Conservation (phyloP, 2,329 filamentous ascomycete species). For the Talaromyces marneffei region DNA sequence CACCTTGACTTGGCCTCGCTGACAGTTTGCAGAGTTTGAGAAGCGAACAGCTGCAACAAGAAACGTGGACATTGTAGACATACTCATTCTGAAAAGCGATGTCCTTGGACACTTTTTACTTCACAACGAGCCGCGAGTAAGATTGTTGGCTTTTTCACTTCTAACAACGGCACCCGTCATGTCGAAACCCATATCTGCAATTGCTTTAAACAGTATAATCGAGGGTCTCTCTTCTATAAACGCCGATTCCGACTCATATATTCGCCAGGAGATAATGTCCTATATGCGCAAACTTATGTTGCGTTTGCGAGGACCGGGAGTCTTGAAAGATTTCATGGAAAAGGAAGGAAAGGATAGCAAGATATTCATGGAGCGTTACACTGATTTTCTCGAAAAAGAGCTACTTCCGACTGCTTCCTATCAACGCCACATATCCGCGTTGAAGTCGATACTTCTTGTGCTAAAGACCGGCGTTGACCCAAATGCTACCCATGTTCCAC, state of each 20-base stretch:
- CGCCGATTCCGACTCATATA: constrained; percentile 78
- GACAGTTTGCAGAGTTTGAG: constrained; percentile 23
- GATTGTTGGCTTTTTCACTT: constrained; percentile 74
- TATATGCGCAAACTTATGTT: constrained; percentile 71
- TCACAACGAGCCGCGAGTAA: constrained; percentile 56
- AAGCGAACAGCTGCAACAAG: constrained; percentile 18
- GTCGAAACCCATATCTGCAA: constrained; percentile 63
- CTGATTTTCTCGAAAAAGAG: constrained; percentile 65
- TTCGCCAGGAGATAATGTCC: constrained; percentile 72
- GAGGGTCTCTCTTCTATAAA: constrained; percentile 65
- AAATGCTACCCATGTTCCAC: constrained; percentile 33
- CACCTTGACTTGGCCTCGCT: not conserved
- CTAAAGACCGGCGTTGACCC: constrained; percentile 63
- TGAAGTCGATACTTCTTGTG: constrained; percentile 65
- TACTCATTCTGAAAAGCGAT: constrained; percentile 31
- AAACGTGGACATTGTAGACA: constrained; percentile 14
- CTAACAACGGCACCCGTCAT: constrained; percentile 69
- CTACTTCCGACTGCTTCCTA: constrained; percentile 79
- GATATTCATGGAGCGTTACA: constrained; percentile 67
- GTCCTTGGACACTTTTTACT: constrained; percentile 35
- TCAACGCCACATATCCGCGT: constrained; percentile 75
- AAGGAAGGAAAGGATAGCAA: constrained; percentile 25
- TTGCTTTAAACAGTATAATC: constrained; percentile 58
- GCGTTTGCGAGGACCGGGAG: constrained; percentile 59
- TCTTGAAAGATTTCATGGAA: constrained; percentile 18